phyloP scores from a whole-genome alignment of 1,284 basidiomycete species.

The Naganishia sp. region DNA sequence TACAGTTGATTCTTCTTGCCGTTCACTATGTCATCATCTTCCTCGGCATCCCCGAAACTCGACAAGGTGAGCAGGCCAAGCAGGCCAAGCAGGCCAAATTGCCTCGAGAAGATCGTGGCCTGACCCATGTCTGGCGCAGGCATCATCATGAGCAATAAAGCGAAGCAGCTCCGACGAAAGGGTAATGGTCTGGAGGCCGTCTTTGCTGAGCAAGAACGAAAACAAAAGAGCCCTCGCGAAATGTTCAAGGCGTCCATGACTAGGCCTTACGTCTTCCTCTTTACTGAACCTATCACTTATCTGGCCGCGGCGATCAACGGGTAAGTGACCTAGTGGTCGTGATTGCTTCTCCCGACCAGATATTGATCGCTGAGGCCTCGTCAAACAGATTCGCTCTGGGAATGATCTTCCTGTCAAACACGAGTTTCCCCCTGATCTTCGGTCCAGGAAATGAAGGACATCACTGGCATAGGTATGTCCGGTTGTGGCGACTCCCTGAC shows the following conservation, averaged over 20 bases:
- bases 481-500: background rate
- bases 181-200: slow-evolving; percentile 15
- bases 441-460: slow-evolving; percentile 42
- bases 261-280: slow-evolving; percentile 54
- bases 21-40: slow-evolving; percentile 21
- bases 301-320: slow-evolving; percentile 43
- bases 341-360: background rate
- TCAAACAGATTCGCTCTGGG: slow-evolving; percentile 38
- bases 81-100: background rate
- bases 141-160: slow-evolving; percentile 17
- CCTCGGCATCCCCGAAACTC: slow-evolving; percentile 19
- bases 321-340: background rate
- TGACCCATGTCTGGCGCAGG: background rate
- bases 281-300: slow-evolving; percentile 53
- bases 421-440: slow-evolving; percentile 44
- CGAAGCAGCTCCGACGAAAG: slow-evolving; percentile 11
- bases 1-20: slow-evolving; percentile 20
- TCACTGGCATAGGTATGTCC: slow-evolving; percentile 39
- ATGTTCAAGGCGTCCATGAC: slow-evolving; percentile 48
- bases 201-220: slow-evolving; percentile 28
- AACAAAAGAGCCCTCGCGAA: slow-evolving; percentile 20
- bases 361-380: background rate
- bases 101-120: background rate
- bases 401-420: slow-evolving; percentile 46
- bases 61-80: background rate